A percentile compares a stretch with the other conserved stretches of the same genome.
These are phyloP conservation scores for Populus davidiana DNA, from an alignment of 345 rosid genomes.

Conservation along the genomic window DNA sequence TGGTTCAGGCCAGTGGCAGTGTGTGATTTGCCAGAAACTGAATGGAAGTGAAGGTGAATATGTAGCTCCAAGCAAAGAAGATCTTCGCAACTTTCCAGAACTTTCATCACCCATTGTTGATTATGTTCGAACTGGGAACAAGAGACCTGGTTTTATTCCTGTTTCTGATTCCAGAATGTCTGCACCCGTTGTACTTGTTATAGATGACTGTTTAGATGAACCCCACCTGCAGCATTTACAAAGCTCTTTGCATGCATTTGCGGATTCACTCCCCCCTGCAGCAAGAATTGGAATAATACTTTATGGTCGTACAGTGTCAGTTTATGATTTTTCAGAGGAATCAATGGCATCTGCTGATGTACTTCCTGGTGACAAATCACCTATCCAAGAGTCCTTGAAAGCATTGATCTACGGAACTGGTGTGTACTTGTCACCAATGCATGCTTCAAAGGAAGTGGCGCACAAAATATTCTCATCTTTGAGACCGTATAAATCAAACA, in stretches of 20 bases:
- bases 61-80: slow-evolving; percentile 66
- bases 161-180: slow-evolving; percentile 83
- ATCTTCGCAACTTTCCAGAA: slow-evolving; percentile 68
- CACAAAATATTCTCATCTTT: slow-evolving; percentile 88
- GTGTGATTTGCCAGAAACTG: slow-evolving; percentile 66
- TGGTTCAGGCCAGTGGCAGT: slow-evolving; percentile 98
- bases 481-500: slow-evolving; percentile 66
- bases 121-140: slow-evolving; percentile 83
- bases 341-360: slow-evolving; percentile 95
- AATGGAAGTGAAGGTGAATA: slow-evolving; percentile 91
- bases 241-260: slow-evolving; percentile 95
- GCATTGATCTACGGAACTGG: slow-evolving; percentile 88
- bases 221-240: slow-evolving; percentile 91
- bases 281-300: slow-evolving; percentile 81
- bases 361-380: slow-evolving; percentile 85
- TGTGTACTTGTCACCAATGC: slow-evolving; percentile 89
- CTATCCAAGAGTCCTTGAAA: slow-evolving; percentile 69
- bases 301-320: slow-evolving; percentile 81
- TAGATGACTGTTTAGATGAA: slow-evolving; percentile 97
- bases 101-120: slow-evolving; percentile 76
- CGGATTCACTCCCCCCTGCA: slow-evolving; percentile 71
- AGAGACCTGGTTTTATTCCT: slow-evolving; percentile 77
- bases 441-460: slow-evolving; percentile 89
- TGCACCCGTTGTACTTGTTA: slow-evolving; percentile 84
- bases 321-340: slow-evolving; percentile 91